Conservation (phyloP, 805 yeast species). For the Wickerhamomyces subpelliculosus region DNA sequence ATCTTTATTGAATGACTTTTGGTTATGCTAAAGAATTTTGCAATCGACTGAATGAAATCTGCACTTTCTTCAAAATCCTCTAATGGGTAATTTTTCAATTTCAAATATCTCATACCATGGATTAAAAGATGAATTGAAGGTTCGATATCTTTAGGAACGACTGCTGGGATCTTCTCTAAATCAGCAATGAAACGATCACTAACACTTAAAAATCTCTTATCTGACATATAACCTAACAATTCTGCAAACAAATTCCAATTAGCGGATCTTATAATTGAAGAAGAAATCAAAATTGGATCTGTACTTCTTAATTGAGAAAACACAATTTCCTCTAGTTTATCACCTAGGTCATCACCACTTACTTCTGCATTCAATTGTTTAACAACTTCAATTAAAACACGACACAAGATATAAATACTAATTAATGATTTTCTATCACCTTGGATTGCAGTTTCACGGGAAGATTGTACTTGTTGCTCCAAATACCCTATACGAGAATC, state of each 20-base stretch:
- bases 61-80: conserved; percentile 92
- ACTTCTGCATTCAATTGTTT: conserved; percentile 74
- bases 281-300: conserved; percentile 64
- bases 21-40: conserved; percentile 70
- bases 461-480: conserved; percentile 29
- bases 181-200: conserved; percentile 93
- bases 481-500: conserved; percentile 50
- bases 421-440: conserved; percentile 85
- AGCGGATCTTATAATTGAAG: conserved; percentile 73
- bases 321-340: conserved; percentile 85
- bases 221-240: conserved; percentile 85
- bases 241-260: conserved; percentile 93
- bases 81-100: conserved; percentile 74
- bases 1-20: conserved; percentile 57
- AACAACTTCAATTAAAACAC: conserved; percentile 89
- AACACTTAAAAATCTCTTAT: conserved; percentile 73
- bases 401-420: conserved; percentile 79
- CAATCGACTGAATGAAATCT: conserved; percentile 77
- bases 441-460: conserved; percentile 65
- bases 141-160: conserved; percentile 41
- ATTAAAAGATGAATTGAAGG: conserved; percentile 68
- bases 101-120: conserved; percentile 86
- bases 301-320: conserved; percentile 84
- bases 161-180: conserved; percentile 69
- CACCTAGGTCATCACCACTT: conserved; percentile 72